Percentiles rank a stretch among this genome's conserved stretches.
These are phyloP conservation scores for Cutaneotrichosporon sp. DNA, from an alignment of 1,284 basidiomycete genomes.

Conservation along the genomic window DNA sequence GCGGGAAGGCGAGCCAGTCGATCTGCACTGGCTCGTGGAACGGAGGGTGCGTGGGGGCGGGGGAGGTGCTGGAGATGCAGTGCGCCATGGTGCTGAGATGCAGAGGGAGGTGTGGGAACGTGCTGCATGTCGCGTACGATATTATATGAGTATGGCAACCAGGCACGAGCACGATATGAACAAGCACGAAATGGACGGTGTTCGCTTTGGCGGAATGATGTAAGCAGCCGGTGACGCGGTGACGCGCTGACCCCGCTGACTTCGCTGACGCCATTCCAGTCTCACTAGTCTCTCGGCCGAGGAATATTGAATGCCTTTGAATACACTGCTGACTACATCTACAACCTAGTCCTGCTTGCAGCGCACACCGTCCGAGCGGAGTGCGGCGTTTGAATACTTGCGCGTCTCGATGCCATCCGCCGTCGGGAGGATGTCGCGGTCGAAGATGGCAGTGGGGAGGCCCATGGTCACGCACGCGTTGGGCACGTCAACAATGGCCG, in stretches of 20 bases:
- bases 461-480: constrained; percentile 35
- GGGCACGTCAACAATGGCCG: constrained; percentile 36
- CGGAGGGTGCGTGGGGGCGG: not conserved
- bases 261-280: not conserved
- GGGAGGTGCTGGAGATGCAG: not conserved
- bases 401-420: constrained; percentile 62
- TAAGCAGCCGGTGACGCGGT: not conserved
- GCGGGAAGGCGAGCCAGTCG: not conserved
- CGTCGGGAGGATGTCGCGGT: constrained; percentile 58
- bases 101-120: not conserved
- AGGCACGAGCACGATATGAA: too few species aligned
- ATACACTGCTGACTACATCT: not conserved
- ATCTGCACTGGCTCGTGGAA: not conserved
- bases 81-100: not conserved
- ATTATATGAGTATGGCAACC: not conserved
- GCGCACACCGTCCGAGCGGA: constrained; percentile 62
- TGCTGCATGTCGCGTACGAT: too few species aligned
- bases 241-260: not conserved
- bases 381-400: constrained; percentile 66
- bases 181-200: too few species aligned
- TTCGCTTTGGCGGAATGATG: not conserved
- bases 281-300: too few species aligned
- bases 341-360: constrained; percentile 14
- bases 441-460: constrained; percentile 34
- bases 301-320: too few species aligned